Conservation (phyloP, 1,284 basidiomycete species). For the Vanrija humicola region DNA sequence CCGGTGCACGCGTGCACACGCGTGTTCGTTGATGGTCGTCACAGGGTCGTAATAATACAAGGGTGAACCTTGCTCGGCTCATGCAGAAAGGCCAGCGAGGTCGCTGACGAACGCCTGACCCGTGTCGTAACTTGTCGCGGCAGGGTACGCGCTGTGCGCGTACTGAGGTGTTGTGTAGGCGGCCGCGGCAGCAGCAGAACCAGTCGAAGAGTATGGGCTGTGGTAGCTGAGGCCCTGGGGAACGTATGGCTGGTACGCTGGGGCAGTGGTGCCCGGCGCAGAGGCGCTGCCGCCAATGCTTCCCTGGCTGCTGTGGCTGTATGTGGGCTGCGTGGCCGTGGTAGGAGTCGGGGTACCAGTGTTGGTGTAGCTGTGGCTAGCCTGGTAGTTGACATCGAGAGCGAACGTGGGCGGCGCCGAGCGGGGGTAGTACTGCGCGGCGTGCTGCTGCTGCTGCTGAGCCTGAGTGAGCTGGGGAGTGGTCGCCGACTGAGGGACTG, state of each 20-base stretch:
- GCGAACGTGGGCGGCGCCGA: too few relatives aligned
- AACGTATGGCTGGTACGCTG: slow-evolving; percentile 1
- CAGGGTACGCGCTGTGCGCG: too few relatives aligned
- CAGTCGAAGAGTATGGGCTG: not conserved
- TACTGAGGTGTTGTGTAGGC: too few relatives aligned
- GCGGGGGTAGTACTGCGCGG: not conserved
- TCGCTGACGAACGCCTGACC: slow-evolving; percentile 10
- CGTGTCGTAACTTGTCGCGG: slow-evolving; percentile 2
- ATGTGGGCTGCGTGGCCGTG: not conserved
- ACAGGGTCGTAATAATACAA: not conserved
- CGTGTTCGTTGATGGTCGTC: too few relatives aligned
- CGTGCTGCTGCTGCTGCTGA: slow-evolving; percentile 2
- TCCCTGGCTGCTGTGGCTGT: not conserved
- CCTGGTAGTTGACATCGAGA: too few relatives aligned
- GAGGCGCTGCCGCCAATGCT: not conserved
- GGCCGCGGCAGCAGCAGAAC: not conserved
- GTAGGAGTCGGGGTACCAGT: not conserved
- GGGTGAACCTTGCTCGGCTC: not conserved
- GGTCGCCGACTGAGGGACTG: not conserved
- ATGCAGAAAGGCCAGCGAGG: slow-evolving; percentile 12
- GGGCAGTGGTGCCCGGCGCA: not conserved
- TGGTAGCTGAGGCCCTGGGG: slow-evolving; percentile 6
- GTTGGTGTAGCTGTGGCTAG: not conserved
- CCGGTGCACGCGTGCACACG: too few relatives aligned
- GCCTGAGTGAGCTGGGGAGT: slow-evolving; percentile 1